Base-by-base conservation (phyloP, 495 filamentous ascomycete genomes). In the Penicillium herquei region DNA sequence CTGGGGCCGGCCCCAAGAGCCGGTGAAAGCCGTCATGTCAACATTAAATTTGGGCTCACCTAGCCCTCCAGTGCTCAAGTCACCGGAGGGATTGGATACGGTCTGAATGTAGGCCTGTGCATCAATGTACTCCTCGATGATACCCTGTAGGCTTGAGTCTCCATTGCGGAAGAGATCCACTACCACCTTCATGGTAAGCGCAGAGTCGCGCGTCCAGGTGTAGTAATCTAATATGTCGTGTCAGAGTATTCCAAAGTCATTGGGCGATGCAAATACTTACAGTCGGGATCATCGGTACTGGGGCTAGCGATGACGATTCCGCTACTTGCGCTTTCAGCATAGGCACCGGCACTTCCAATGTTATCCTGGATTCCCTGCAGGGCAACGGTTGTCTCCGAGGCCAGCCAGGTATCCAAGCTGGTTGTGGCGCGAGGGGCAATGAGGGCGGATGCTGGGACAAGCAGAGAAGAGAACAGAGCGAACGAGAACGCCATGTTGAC, bases 131-230 rank as follows among this genome's bases (percentile, higher is more conserved):
- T 70, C 54, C 55, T 84, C 72, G 40, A 89, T 85, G n/a, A 75
- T 52, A 8, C 62, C 68, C 51, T 83, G 77, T 3, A 87, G 72
- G 6, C 68, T 66, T 31, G 75, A 71, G 64, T 88, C 80, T 35
- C 76, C 81, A 44, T 79, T 65, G 59, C 73, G 71, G 63, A 87
- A 84, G 33, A 78, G 62, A 56, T 89, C 86, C 35, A 85, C 70
- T 32, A 90, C 55, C 10, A 68, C 67, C 59, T 86, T 87, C 66
- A 85, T 77, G 4, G 82, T 81, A 56, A 91, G 70, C 8, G 83
- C 79, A n/a, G 83, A 78, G 62, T 90, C 87, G 54, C 87, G 75
- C n/a, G 83, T 87, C 87, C 87, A 91, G 10, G 86, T 86, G 57
- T 81, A 90, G 44, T 68, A 77, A 41, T 76, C 71, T 74, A 11